Evolutionary conservation across 805 yeast species (phyloP), one percentile per base, ranked within the genome.

Genomic region (Nakazawaea holstii): DNA sequence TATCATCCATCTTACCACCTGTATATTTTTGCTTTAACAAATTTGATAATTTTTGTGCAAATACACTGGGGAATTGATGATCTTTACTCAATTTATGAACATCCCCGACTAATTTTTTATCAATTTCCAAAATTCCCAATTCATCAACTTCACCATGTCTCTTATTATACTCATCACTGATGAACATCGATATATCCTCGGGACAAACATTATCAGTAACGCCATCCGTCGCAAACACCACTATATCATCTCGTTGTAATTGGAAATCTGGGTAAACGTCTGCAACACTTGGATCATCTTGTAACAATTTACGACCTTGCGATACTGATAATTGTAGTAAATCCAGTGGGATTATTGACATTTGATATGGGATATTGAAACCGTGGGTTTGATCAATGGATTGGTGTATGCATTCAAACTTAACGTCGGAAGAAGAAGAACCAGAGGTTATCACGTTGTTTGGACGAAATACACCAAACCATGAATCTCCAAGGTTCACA

Each of bases 1-100:
- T 85, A 65, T 92, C 99, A 66, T 92, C 99, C 40, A 90, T 95
- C 67, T 92, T 92, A 11, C 99, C 99, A 31, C 99, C 98, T 49
- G 80, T 71, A 59, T 87, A 86, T 38, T 73, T 69, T 58, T 81
- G 84, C 3, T 85, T 85, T 1, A 88, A 78, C 43, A 84, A 61
- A 54, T 79, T 71, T 9, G 83, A 72, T 48, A 86, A 70, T 58
- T 84, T 87, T 64, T 84, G 90, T 7, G 96, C 85, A 66, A 92
- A 92, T 0, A 92, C 95, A 51, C 95, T 82, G 15, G 91, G 89
- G 59, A 76, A 86, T 48, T 77, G 69, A 11, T 84, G 77, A 62
- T 92, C 92, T 52, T 78, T 73, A 49, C 95, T 84, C 17, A 88
- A 72, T 41, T 72, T 71, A 32, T 77, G 82, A 6, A 91, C 95